Base-by-base conservation (phyloP, 73 alveolate genomes). In the Blepharisma japonicum region DNA sequence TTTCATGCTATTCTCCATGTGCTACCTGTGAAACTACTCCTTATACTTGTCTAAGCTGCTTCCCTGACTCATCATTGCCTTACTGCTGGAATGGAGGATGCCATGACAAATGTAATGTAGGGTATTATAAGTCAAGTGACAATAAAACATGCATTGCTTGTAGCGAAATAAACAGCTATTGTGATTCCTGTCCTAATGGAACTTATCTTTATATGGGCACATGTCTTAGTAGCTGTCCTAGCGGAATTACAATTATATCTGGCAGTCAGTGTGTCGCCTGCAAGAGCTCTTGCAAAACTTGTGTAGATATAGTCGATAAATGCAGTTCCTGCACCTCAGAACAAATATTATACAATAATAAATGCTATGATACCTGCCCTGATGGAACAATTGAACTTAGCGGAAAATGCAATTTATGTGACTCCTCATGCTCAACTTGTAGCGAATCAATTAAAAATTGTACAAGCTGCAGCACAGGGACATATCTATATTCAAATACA, bases 281-380 rank as follows among this genome's bases (percentile, higher is more conserved):
- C 47, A 9, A n/a, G 2, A 25, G 5, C 23, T n/a, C 23, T 8
- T 61, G 74, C 23, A 9, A 18, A 9, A n/a, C 39, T 20, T 61
- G 74, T 61, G 18, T 18, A 25, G 47, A 14, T 9, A 18, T 48
- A 2, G 2, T 25, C 5, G 74, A 61, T 18, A 9, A 14, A 20
- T 61, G 74, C 23, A 61, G 18, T 5, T 25, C 39, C 2, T 61
- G 74, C 5, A 2, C 5, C 18, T n/a, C 18, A 14, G 38, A 9
- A 8, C 14, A 20, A 25, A 9, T 20, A 20, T 25, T 61, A 5
- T 18, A 20, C 23, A 25, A 61, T 25, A 25, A 25, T 14, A 61
- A 61, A 25, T 61, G 74, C 23, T 25, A 14, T 20, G 74, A 61
- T 25, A 48, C 2, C 0, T 61, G 74, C 23, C 74, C 74, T 18